Conservation (phyloP, 2,329 filamentous ascomycete species). For the Hypoxylon sp. region DNA sequence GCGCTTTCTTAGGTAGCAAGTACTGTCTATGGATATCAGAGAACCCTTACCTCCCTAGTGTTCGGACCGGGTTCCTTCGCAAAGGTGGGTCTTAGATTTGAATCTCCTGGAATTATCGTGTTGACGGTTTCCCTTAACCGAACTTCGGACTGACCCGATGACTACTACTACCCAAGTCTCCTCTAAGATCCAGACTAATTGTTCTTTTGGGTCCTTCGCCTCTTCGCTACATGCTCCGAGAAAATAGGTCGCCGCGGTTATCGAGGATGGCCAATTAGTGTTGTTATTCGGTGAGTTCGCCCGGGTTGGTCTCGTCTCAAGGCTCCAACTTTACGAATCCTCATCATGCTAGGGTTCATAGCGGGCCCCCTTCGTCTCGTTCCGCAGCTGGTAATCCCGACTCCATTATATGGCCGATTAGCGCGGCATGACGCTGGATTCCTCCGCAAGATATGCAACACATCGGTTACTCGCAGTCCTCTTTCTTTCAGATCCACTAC, state of each 20-base stretch:
- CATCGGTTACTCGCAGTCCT: slow-evolving; percentile 1
- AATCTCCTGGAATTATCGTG: not conserved
- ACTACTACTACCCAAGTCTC: slow-evolving; percentile 4
- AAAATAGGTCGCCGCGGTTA: not conserved
- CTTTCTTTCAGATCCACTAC: not conserved
- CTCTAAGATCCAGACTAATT: not conserved
- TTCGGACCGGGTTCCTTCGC: slow-evolving; percentile 8
- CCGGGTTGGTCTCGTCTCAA: not conserved
- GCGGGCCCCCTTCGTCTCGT: not conserved
- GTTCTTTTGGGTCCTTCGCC: not conserved
- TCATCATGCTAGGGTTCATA: slow-evolving; percentile 3
- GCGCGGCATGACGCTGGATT: not conserved
- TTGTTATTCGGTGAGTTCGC: slow-evolving; percentile 1
- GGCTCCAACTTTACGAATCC: not conserved
- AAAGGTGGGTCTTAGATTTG: slow-evolving; percentile 4
- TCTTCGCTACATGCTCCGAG: slow-evolving; percentile 1
- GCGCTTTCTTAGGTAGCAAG: slow-evolving; percentile 6
- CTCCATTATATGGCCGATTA: slow-evolving; percentile 2
- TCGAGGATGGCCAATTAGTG: not conserved
- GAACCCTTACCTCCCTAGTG: not conserved
- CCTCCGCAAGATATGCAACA: slow-evolving; percentile 3
- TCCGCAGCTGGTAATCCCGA: not conserved
- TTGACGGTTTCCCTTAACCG: not conserved
- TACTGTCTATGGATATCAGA: not conserved
- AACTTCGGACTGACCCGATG: slow-evolving; percentile 5